Evolutionary conservation across 257 asterid species (phyloP), one percentile per base, ranked within the genome.

Genomic region (Solanum medicagineum): DNA sequence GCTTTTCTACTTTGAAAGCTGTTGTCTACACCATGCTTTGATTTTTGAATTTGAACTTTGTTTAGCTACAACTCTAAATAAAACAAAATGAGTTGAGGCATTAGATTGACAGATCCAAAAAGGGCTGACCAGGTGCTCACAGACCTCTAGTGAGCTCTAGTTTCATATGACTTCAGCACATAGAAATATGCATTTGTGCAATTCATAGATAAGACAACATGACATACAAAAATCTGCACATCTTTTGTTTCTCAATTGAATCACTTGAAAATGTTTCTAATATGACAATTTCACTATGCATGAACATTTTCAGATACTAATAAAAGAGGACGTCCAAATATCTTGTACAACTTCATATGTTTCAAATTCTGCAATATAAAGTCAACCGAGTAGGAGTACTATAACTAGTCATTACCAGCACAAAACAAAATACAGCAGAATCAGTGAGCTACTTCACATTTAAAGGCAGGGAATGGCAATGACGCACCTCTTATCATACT

Each of bases 401-500:
- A 54, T 79, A 79, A 10, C 49, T 59, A 53, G n/a, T 5, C 66
- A 79, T 3, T 29, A 79, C 83, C 66, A 53, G 45, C 26, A 6
- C 12, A 26, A 26, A 79, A 10, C 65, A 79, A 79, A 79, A 79
- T 29, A 54, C 65, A 26, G 65, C 42, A 17, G 83, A 53, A 79
- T 16, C 26, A 54, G 8, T 16, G 26, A 79, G 29, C 49, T 29
- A 79, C 19, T 26, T 53, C 49, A 29, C 66, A 29, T 79, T 79
- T 53, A 79, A 79, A 53, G 63, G 29, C 49, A 13, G 51, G 29
- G 29, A 53, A 79, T 54, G 47, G 83, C 66, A 79, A 79, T 53
- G 66, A 79, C 94, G 85, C 87, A 97, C 99, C 99, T 94, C 86
- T 90, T 93, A 84, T 84, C 86, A 85, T 97, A 97, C 60, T 92